Percentiles rank a stretch among this genome's conserved stretches.
phyloP scores from a whole-genome alignment of 1,284 basidiomycete genomes.

The Sphaerobolus stellatus region DNA sequence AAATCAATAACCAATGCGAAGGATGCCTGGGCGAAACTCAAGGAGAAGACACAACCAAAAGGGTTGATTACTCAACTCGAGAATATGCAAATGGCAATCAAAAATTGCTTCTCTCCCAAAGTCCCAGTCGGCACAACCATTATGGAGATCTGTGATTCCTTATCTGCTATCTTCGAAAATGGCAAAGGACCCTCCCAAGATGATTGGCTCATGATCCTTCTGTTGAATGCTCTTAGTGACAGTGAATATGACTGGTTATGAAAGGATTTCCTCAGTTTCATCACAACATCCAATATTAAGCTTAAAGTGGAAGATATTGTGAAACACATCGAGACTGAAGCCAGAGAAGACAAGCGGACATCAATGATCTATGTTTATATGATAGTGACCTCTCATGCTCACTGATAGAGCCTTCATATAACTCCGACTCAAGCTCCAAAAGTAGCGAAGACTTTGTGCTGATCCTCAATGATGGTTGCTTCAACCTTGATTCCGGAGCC shows the following conservation, averaged over 20 bases:
- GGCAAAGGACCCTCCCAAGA: background rate
- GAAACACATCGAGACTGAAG: background rate
- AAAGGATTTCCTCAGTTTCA: background rate
- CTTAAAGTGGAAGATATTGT: background rate
- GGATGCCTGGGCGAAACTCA: background rate
- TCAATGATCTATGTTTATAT: too few species aligned
- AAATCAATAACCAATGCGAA: background rate
- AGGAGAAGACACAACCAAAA: background rate
- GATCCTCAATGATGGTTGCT: too few species aligned
- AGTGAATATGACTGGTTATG: background rate
- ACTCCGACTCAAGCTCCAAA: too few species aligned
- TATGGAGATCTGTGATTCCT: background rate
- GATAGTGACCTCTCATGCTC: too few species aligned
- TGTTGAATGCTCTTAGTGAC: background rate
- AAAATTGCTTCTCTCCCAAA: background rate
- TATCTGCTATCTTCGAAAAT: background rate
- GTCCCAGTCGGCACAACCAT: background rate
- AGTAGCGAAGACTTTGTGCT: too few species aligned
- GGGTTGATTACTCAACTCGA: background rate
- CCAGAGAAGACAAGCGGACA: background rate
- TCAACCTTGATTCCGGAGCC: slow-evolving; percentile 1
- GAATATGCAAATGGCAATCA: background rate
- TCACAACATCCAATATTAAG: background rate
- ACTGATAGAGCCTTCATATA: too few species aligned
- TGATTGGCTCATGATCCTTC: background rate